Evolutionary conservation across 768 basidiomycete species (phyloP).

Genomic region (Tulasnella sp.): DNA sequence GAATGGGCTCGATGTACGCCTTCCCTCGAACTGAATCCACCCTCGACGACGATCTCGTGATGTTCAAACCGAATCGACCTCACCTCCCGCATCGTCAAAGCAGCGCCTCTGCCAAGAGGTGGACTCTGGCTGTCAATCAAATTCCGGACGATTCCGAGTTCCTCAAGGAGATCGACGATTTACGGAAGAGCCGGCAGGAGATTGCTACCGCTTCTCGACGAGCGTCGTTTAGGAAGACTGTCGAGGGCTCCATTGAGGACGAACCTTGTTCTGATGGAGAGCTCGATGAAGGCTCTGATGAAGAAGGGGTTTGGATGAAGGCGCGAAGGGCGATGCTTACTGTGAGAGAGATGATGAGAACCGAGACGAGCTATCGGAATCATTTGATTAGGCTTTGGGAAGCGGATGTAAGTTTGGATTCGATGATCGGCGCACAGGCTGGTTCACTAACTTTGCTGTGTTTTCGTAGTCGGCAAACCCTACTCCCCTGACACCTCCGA

Average conservation of each 20-base stretch:
- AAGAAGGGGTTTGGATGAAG: constrained; percentile 18
- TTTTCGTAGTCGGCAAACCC: constrained; percentile 6
- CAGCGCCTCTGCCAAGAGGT: constrained; percentile 4
- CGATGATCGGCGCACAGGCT: not conserved
- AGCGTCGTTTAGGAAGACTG: not conserved
- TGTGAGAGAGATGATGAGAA: constrained; percentile 40
- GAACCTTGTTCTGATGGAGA: not conserved
- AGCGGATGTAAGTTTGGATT: constrained; percentile 31
- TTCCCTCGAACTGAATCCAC: not conserved
- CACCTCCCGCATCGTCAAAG: constrained; percentile 8
- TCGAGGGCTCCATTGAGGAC: not conserved
- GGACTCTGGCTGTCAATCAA: constrained; percentile 14
- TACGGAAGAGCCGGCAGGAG: not conserved
- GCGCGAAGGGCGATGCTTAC: constrained; percentile 20
- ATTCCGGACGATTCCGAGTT: constrained; percentile 19
- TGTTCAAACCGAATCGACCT: not conserved
- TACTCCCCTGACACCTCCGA: constrained; percentile 36
- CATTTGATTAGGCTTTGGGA: constrained; percentile 34
- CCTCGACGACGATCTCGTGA: not conserved
- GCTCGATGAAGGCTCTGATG: not conserved
- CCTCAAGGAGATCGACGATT: constrained; percentile 19
- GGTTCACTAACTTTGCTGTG: not conserved
- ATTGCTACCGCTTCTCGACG: not conserved
- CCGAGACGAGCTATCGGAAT: constrained; percentile 41
- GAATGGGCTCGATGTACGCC: not conserved